Base-by-base conservation (phyloP, 2,329 filamentous ascomycete genomes). In the Arachnomyces sp. region DNA sequence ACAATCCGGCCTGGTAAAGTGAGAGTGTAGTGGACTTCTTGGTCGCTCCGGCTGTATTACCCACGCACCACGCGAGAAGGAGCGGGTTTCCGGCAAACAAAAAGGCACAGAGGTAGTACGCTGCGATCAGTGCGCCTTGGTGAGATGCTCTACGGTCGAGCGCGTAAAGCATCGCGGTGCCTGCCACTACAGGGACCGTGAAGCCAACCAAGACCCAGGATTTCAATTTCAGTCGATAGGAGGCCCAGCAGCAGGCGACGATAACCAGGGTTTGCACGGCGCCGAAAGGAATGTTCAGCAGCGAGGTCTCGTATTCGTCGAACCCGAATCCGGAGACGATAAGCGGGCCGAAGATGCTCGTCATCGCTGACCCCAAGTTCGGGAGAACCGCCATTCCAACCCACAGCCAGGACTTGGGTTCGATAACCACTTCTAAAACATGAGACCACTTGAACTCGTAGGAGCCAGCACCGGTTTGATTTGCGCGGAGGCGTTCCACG, bases 251-350 rank as follows among this genome's bases (percentile, higher is more conserved):
- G 0, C 72, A 67, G 4, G 74, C 54, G 2, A 84, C 57, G 42
- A 84, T 80, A 35, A 80, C 62, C 7, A 78, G 52, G 25, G 75
- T 65, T 54, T 84, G 80, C 4, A 82, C 56, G 0, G 70, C 72
- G 1, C 80, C 80, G 44, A 83, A 83, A 0, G 80, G 80, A 47
- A 84, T 83, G 53, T 80, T 83, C 13, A 84, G 67, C 3, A 84
- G 61, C 3, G 73, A 77, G 0, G 77, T 75, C 2, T 51, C 64
- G 56, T 72, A 75, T 39, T 74, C 72, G 54, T 78, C 70, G 45
- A 75, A 80, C 0, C 77, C 77, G 2, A 84, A 67, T 0, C 77
- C 77, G 6, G 63, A 64, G 3, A 84, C 57, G 40, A 84, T 81
- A 7, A 83, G 61, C 0, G 80, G 78, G 0, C 79, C 79, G 43